These are phyloP conservation scores for Amanita pseudoporphyria DNA, from an alignment of 768 basidiomycete genomes.

Conservation along the genomic window DNA sequence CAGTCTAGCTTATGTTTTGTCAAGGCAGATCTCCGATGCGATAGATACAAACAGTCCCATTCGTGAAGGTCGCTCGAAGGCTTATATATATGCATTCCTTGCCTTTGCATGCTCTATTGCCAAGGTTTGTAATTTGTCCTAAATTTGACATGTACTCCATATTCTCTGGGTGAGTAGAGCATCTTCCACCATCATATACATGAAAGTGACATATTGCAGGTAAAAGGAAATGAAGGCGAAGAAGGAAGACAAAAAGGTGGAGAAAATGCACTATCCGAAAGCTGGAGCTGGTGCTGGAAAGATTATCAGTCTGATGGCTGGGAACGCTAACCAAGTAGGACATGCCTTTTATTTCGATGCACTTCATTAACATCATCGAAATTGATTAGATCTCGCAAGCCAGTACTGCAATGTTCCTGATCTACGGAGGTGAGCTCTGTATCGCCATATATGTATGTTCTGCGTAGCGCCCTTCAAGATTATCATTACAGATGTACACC, in stretches of 20 bases:
- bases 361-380: not conserved
- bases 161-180: not conserved
- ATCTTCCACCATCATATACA: not conserved
- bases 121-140: constrained; percentile 29
- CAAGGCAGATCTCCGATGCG: constrained; percentile 48
- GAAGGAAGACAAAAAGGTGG: constrained; percentile 4
- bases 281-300: constrained; percentile 83
- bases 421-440: constrained; percentile 47
- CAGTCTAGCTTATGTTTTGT: not conserved
- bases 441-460: constrained; percentile 7
- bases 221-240: not conserved
- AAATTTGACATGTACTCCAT: not conserved
- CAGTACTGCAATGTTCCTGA: constrained; percentile 47
- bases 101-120: constrained; percentile 53
- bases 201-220: not conserved
- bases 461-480: constrained; percentile 64
- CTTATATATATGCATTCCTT: constrained; percentile 73
- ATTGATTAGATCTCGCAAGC: constrained; percentile 36
- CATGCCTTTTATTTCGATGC: not conserved
- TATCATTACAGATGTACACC: constrained; percentile 56
- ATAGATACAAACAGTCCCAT: constrained; percentile 36
- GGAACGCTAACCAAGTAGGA: constrained; percentile 53
- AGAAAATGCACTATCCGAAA: constrained; percentile 44
- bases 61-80: constrained; percentile 41
- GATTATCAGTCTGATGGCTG: constrained; percentile 84